These are phyloP conservation scores for Trichoderma hamatum DNA, from an alignment of 2,329 filamentous ascomycete species.

Conservation along the genomic window DNA sequence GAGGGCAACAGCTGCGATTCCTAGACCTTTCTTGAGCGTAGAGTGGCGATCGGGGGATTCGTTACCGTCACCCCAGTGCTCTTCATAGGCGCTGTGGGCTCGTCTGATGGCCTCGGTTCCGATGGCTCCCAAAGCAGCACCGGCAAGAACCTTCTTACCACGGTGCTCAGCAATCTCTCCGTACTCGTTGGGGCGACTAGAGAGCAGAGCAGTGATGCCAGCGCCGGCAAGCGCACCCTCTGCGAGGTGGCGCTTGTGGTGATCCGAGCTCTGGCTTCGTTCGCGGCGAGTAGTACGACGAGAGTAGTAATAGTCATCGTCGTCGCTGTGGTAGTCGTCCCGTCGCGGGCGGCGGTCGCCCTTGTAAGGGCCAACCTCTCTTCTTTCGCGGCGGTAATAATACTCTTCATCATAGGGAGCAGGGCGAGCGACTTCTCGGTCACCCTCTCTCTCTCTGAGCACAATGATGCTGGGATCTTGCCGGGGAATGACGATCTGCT, in stretches of 20 bases:
- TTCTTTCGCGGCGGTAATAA: conserved; percentile 54
- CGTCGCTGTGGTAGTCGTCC: conserved; percentile 49
- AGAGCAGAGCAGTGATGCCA: conserved; percentile 61
- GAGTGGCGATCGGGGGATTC: conserved; percentile 48
- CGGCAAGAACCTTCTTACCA: conserved; percentile 62
- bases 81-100: conserved; percentile 63
- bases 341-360: conserved; percentile 45
- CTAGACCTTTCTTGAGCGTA: conserved; percentile 63
- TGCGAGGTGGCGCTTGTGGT: conserved; percentile 61
- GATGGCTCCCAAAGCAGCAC: conserved; percentile 64
- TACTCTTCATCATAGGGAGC: conserved; percentile 51
- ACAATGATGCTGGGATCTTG: conserved; percentile 51
- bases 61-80: conserved; percentile 49
- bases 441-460: conserved; percentile 47
- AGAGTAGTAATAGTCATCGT: conserved; percentile 53
- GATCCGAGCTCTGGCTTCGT: conserved; percentile 50
- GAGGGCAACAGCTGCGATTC: conserved; percentile 64
- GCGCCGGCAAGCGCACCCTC: conserved; percentile 68
- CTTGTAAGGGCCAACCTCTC: conserved; percentile 48
- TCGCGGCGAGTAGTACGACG: conserved; percentile 53
- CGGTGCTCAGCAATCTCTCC: conserved; percentile 56
- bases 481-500: conserved; percentile 55
- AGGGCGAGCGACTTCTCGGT: conserved; percentile 39
- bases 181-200: conserved; percentile 55
- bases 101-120: conserved; percentile 64